Conservation (phyloP, 192 early-diverging fungal genomes). For the Backusella psychrophila region DNA sequence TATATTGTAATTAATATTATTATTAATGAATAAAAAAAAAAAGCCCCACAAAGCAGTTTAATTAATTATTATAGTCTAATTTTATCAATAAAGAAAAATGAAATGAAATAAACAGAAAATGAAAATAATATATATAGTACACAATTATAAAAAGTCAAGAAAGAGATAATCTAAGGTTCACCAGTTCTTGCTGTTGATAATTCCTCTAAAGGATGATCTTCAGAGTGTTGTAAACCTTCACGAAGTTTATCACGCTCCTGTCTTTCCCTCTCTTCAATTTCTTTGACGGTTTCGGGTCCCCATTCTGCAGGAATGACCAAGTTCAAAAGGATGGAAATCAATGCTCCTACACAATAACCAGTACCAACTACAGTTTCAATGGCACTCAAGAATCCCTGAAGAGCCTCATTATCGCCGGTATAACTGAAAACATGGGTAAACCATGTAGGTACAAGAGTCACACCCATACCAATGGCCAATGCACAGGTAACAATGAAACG, state of each 20-base stretch:
- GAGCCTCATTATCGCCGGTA: conserved; percentile 18
- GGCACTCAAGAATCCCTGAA: conserved; percentile 40
- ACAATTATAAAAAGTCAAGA: neutral
- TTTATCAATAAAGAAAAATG: neutral
- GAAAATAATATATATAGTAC: neutral
- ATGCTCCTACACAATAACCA: conserved; percentile 41
- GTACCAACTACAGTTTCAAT: conserved; percentile 42
- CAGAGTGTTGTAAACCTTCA: conserved; percentile 8
- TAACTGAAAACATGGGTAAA: conserved; percentile 47
- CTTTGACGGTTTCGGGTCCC: conserved; percentile 11
- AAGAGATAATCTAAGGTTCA: neutral
- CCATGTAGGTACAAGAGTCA: conserved; percentile 31
- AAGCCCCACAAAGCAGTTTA: too few species aligned
- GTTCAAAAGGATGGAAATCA: conserved; percentile 42
- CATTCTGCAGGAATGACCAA: conserved; percentile 33
- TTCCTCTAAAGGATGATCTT: conserved; percentile 8
- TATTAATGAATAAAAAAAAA: neutral
- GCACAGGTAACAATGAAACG: conserved; percentile 48
- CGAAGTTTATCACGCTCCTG: conserved; percentile 16
- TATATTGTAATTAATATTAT: neutral
- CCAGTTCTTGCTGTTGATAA: neutral
- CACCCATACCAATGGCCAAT: conserved; percentile 48
- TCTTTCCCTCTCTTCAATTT: conserved; percentile 10
- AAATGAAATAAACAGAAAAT: neutral
- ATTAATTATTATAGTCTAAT: neutral